These are phyloP conservation scores for Lactifluus subvellereus DNA, from an alignment of 768 basidiomycete species.

Conservation along the genomic window DNA sequence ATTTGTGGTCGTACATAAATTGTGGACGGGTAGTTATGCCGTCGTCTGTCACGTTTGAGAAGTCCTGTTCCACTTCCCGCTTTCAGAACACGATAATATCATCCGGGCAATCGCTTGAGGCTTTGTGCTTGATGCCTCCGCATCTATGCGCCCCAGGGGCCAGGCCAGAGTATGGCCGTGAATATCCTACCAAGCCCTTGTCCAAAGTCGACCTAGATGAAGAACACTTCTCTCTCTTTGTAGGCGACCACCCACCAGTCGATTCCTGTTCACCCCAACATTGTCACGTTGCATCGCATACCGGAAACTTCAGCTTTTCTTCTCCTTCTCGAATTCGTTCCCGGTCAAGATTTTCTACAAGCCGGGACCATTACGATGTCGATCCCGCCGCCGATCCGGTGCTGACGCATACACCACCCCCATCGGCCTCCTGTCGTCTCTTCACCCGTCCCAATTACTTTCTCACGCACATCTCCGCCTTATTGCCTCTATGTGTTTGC, in stretches of 20 bases:
- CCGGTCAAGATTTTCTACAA: constrained; percentile 96
- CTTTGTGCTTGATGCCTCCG: constrained; percentile 32
- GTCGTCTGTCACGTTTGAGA: constrained; percentile 90
- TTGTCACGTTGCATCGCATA: too few relatives aligned
- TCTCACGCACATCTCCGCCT: constrained; percentile 33
- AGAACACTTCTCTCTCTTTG: too few relatives aligned
- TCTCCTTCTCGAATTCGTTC: constrained; percentile 50
- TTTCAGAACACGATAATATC: constrained; percentile 39
- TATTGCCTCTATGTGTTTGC: constrained; percentile 90
- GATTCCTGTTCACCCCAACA: constrained; percentile 43
- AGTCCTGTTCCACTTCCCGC: constrained; percentile 5
- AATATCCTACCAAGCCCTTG: constrained; percentile 92
- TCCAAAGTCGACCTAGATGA: constrained; percentile 90
- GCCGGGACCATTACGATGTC: constrained; percentile 78
- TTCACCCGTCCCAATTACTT: constrained; percentile 33
- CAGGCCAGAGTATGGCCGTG: constrained; percentile 52
- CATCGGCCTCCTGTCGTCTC: constrained; percentile 83
- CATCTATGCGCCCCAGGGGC: constrained; percentile 30
- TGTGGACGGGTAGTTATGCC: constrained; percentile 89
- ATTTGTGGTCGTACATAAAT: constrained; percentile 79
- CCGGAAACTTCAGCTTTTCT: too few relatives aligned
- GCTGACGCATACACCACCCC: constrained; percentile 75
- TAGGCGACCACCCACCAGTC: constrained; percentile 94
- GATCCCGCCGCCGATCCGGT: constrained; percentile 33
- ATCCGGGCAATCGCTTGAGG: constrained; percentile 37